A percentile compares a stretch with the other conserved stretches of the same genome.
Evolutionary conservation across 2,329 filamentous ascomycete genomes (phyloP).

Genomic region (Pseudopyricularia javanii): DNA sequence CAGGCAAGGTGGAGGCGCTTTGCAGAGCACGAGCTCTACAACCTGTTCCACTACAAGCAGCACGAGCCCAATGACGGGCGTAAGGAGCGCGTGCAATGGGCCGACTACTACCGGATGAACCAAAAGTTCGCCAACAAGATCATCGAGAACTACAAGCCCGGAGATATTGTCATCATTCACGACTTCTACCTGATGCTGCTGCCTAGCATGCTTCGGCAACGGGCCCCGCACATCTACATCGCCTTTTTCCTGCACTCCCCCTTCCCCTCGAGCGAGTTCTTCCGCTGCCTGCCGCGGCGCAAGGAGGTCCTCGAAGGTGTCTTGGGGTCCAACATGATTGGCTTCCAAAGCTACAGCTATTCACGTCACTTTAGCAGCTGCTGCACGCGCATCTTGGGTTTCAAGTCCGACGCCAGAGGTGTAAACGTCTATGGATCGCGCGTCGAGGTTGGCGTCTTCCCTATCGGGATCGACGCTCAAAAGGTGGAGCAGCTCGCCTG

Average conservation of each 20-base stretch:
- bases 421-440: conserved; percentile 83
- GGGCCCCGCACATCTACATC: conserved; percentile 80
- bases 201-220: conserved; percentile 77
- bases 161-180: conserved; percentile 84
- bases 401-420: conserved; percentile 71
- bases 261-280: conserved; percentile 92
- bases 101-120: conserved; percentile 88
- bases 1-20: conserved; percentile 82
- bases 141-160: conserved; percentile 77
- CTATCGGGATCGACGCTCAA: conserved; percentile 85
- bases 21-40: conserved; percentile 84
- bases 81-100: conserved; percentile 72
- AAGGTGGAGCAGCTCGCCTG: conserved; percentile 68
- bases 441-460: conserved; percentile 85
- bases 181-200: conserved; percentile 90
- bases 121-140: conserved; percentile 85
- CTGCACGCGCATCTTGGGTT: conserved; percentile 83
- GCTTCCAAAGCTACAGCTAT: conserved; percentile 93
- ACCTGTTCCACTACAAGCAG: conserved; percentile 91
- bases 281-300: conserved; percentile 74
- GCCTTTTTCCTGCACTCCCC: conserved; percentile 90
- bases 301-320: conserved; percentile 88
- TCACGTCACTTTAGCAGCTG: conserved; percentile 90
- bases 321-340: conserved; percentile 82
- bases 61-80: conserved; percentile 80